A percentile compares a stretch with the other conserved stretches of the same genome.
Evolutionary conservation across 148 eudicot genomes (phyloP).

Genomic region (Linanthus parryae): DNA sequence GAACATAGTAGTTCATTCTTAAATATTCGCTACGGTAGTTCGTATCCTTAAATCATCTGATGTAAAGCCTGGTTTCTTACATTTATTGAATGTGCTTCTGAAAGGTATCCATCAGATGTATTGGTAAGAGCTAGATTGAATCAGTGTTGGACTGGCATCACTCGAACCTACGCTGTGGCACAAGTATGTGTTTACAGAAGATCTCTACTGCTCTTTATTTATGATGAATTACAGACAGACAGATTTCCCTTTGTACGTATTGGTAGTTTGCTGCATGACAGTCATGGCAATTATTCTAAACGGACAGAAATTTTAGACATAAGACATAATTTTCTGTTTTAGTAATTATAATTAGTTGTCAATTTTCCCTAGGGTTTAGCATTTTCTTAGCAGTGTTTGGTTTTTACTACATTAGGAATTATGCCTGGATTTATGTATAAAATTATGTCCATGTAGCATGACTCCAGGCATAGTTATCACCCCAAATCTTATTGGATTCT

Average conservation of each 20-base stretch:
- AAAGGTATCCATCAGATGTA: constrained; percentile 83
- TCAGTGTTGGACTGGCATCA: constrained; percentile 97
- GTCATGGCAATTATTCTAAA: not conserved
- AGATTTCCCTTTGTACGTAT: not conserved
- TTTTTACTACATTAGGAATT: too few species aligned
- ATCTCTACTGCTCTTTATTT: not conserved
- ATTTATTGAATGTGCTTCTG: not conserved
- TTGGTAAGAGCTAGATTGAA: constrained; percentile 67
- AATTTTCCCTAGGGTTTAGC: too few species aligned
- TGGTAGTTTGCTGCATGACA: not conserved
- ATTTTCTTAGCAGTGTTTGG: too few species aligned
- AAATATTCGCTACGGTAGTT: too few species aligned
- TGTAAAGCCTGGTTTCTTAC: not conserved
- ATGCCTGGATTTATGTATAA: too few species aligned
- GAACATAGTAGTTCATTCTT: not conserved
- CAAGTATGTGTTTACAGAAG: constrained; percentile 43
- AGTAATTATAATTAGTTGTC: not conserved
- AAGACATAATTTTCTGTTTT: not conserved
- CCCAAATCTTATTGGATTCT: too few species aligned
- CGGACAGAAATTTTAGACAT: not conserved
- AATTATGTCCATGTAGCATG: too few species aligned
- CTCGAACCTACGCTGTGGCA: constrained; percentile 60
- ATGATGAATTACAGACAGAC: not conserved
- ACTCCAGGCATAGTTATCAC: too few species aligned
- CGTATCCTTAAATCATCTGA: not conserved